Conservation (phyloP, 1,139 yeast genomes). For the Yamadazyma epiphylla region DNA sequence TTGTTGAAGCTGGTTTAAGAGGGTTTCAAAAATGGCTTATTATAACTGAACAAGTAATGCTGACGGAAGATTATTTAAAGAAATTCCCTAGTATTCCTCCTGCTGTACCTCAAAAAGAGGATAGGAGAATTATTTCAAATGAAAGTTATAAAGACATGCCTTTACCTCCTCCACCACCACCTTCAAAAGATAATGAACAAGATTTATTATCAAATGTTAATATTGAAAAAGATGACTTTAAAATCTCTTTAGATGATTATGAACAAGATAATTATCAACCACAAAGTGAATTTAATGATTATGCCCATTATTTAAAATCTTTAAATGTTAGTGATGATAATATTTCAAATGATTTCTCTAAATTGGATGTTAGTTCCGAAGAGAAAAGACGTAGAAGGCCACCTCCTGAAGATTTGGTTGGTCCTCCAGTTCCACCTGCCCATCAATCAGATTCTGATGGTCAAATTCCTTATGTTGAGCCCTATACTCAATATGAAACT, state of each 20-base stretch:
- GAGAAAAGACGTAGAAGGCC: background rate
- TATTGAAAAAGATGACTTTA: constrained; percentile 12
- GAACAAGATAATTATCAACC: constrained; percentile 1
- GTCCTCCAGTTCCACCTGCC: constrained; percentile 2
- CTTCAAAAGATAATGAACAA: constrained; percentile 12
- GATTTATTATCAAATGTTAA: constrained; percentile 18
- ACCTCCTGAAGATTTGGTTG: background rate
- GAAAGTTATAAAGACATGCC: constrained; percentile 24
- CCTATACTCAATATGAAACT: constrained; percentile 26
- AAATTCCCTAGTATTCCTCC: constrained; percentile 18
- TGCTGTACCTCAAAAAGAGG: constrained; percentile 11
- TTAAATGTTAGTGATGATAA: constrained; percentile 12
- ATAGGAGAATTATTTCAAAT: constrained; percentile 13
- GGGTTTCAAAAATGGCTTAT: constrained; percentile 85
- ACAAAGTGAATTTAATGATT: constrained; percentile 9
- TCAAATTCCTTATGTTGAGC: constrained; percentile 27
- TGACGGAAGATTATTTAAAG: constrained; percentile 36
- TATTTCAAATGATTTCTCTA: constrained; percentile 1
- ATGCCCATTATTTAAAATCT: constrained; percentile 11
- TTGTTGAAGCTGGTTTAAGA: constrained; percentile 66
- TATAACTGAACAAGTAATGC: constrained; percentile 63
- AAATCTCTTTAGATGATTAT: constrained; percentile 6
- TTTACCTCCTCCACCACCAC: constrained; percentile 32
- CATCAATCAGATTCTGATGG: too few relatives aligned
- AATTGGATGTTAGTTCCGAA: constrained; percentile 2